Evolutionary conservation across 768 basidiomycete genomes (phyloP).

Genomic region (Crucibulum laeve): DNA sequence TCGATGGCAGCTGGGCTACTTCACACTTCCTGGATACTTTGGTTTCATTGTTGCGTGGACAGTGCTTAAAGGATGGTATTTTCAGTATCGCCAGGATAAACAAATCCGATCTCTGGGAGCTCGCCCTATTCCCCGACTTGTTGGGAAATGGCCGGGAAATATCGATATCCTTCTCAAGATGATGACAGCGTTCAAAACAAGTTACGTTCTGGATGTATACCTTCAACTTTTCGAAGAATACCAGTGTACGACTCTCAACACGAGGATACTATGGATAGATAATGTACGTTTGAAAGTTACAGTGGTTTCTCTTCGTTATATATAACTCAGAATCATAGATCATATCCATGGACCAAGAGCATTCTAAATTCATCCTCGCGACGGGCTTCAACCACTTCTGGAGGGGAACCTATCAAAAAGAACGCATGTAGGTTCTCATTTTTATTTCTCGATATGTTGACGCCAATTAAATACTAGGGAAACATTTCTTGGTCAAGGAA

Average conservation of each 20-base stretch:
- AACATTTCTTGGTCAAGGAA: constrained; percentile 67
- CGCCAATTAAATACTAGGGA: constrained; percentile 28
- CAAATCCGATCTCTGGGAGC: constrained; percentile 48
- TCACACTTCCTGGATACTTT: constrained; percentile 30
- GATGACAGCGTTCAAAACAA: constrained; percentile 49
- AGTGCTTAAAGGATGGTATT: constrained; percentile 26
- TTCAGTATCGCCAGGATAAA: constrained; percentile 28
- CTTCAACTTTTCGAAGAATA: constrained; percentile 67
- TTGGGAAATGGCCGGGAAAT: constrained; percentile 77
- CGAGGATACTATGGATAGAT: constrained; percentile 65
- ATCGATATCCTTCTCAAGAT: constrained; percentile 61
- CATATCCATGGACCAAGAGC: constrained; percentile 71
- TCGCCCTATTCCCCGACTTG: constrained; percentile 48
- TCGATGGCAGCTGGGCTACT: constrained; percentile 26
- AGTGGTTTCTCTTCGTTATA: constrained; percentile 5
- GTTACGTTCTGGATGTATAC: constrained; percentile 62
- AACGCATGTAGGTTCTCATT: constrained; percentile 48
- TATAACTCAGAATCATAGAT: constrained; percentile 41
- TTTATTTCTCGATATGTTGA: not conserved
- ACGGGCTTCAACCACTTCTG: constrained; percentile 68
- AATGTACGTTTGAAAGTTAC: too few relatives aligned
- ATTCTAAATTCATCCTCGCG: constrained; percentile 58
- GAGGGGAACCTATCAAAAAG: constrained; percentile 60
- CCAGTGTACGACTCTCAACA: constrained; percentile 65
- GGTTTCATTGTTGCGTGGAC: constrained; percentile 39